Conservation (phyloP, 1,139 yeast species). For the Candida tunisiensis region DNA sequence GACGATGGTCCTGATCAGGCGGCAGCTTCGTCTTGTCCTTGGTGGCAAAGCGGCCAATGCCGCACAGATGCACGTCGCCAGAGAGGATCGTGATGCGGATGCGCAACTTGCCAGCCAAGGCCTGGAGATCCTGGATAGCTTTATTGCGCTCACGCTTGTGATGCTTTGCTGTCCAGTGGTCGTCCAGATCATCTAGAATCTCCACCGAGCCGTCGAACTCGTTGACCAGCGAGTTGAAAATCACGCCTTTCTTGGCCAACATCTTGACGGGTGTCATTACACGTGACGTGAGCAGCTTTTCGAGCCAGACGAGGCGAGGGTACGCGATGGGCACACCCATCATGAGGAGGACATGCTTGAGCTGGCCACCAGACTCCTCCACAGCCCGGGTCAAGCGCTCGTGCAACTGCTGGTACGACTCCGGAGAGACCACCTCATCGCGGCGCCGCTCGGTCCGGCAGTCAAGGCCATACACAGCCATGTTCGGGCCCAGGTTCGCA, state of each 20-base stretch:
- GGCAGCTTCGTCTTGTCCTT: conserved; percentile 31
- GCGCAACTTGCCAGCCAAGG: conserved; percentile 44
- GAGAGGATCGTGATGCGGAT: conserved; percentile 69
- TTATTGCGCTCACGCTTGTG: conserved; percentile 68
- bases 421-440: conserved; percentile 34
- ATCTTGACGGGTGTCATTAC: conserved; percentile 47
- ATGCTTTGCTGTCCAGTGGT: conserved; percentile 86
- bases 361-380: conserved; percentile 27
- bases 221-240: conserved; percentile 58
- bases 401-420: conserved; percentile 47
- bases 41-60: conserved; percentile 62
- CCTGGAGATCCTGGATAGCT: conserved; percentile 37
- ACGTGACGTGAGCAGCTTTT: conserved; percentile 40
- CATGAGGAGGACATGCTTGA: conserved; percentile 66
- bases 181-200: conserved; percentile 80
- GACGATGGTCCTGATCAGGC: conserved; percentile 57
- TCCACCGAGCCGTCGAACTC: conserved; percentile 88
- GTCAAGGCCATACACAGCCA: conserved; percentile 66
- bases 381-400: conserved; percentile 40
- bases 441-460: conserved; percentile 82
- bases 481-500: conserved; percentile 55
- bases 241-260: conserved; percentile 51
- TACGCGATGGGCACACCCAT: conserved; percentile 91
- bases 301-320: conserved; percentile 86
- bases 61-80: conserved; percentile 89